Evolutionary conservation across 305 asterid genomes (phyloP), one percentile per base, ranked within the genome.

Genomic region (Euphrasia arctica): DNA sequence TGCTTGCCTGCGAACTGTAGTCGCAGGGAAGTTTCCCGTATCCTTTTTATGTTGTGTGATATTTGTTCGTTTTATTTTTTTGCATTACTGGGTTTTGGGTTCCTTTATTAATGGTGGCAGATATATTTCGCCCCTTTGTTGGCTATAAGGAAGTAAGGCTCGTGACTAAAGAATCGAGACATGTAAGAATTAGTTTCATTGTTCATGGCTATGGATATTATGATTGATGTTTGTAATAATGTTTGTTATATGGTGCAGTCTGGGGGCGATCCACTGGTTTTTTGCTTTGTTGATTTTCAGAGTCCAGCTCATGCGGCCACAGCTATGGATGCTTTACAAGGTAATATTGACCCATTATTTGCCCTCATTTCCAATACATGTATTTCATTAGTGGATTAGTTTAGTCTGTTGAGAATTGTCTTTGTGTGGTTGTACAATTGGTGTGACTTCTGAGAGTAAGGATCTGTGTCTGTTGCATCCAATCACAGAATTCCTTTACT

Each of bases 11-110:
- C 93, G 55, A 83, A 82, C 67, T 90, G 95, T 76, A 74, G 83
- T 57, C 90, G 91, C 64, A 75, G 96, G 71, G 97, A 90, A 78
- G 91, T 83, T 62, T 73, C 92, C 55, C 95, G 97, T 88, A 90
- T 90, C 95, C 95, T 85, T 85, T n/a, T 85, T 74, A 41, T 68
- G 54, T 55, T 51, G 18, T 56, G 28, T 55, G 43, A 39, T 39
- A 8, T 18, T 39, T 39, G 43, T 39, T 39, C 9, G 43, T 18
- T 18, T 18, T 18, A 18, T 18, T 18, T 18, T n/a, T 18, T 39
- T 8, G 9, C 58, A 57, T 4, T 29, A 39, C 56, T 74, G 63
- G 65, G 63, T 76, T 76, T 57, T 74, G 34, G 9, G 43, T 10
- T 79, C 82, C 82, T 80, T 85, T 2, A 85, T 77, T 67, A 36